These are phyloP conservation scores for Pseudovirgaria hyperparasitica DNA, from an alignment of 2,329 filamentous ascomycete genomes.

Conservation along the genomic window DNA sequence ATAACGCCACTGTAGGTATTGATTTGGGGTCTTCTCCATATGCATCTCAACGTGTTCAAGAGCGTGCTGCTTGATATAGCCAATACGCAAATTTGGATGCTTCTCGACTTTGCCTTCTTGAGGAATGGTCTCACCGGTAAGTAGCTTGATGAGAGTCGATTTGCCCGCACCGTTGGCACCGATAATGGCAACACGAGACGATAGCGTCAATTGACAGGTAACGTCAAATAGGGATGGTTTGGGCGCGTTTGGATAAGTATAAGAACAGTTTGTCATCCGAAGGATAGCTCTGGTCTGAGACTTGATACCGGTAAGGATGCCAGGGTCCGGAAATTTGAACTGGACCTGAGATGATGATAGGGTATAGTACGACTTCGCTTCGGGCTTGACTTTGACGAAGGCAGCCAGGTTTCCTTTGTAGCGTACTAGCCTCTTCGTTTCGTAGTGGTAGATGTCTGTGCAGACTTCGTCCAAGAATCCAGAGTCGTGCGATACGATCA, in stretches of 20 bases:
- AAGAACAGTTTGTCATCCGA: conserved; percentile 83
- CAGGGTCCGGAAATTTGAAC: conserved; percentile 96
- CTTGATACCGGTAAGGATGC: conserved; percentile 90
- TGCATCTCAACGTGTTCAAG: conserved; percentile 99
- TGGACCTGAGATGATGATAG: conserved; percentile 76
- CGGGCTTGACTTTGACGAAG: conserved; percentile 82
- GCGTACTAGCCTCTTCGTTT: conserved; percentile 85
- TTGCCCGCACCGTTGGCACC: conserved; percentile 97
- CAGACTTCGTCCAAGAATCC: conserved; percentile 94
- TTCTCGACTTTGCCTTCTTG: conserved; percentile 84
- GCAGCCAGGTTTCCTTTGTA: conserved; percentile 72
- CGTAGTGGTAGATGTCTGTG: conserved; percentile 98
- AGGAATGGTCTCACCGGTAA: conserved; percentile 85
- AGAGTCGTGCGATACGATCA: conserved; percentile 98
- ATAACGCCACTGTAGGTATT: conserved; percentile 98
- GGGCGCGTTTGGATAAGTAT: conserved; percentile 77
- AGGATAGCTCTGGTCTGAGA: conserved; percentile 88
- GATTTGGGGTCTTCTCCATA: conserved; percentile 95
- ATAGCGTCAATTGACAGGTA: conserved; percentile 76
- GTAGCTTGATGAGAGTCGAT: conserved; percentile 92
- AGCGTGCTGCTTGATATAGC: conserved; percentile 99
- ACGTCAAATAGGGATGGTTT: conserved; percentile 85
- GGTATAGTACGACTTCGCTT: conserved; percentile 97
- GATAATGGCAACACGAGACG: conserved; percentile 90
- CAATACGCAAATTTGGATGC: conserved; percentile 95